Evolutionary conservation across 768 basidiomycete genomes (phyloP), one percentile per base, ranked within the genome.

Genomic region (Panellus pusillus): DNA sequence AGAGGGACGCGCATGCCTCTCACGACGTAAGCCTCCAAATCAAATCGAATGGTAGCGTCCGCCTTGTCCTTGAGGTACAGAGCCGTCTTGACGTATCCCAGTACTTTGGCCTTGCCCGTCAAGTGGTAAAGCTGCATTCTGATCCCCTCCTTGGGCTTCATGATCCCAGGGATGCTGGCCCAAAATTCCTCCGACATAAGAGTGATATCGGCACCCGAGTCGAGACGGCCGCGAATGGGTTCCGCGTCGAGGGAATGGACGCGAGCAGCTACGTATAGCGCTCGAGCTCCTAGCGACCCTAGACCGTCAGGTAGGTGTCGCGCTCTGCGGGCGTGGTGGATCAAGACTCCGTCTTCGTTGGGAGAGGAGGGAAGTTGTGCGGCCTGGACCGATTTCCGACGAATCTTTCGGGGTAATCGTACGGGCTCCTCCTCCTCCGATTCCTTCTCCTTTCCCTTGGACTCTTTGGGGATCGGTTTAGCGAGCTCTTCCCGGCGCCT

Each of bases 311-410:
- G 44, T 1, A 53, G 38, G 2, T 53, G 44, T 1, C 52, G 3
- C 0, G 13, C 11, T 24, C 40, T 46, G 1, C 66, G 55, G 75
- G 72, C 48, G 1, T 19, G n/a, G n/a, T 11, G 9, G 32, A 29
- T 2, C 48, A 38, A 7, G 31, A 38, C 29, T 50, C 28, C 14
- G 6, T 35, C n/a, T n/a, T 73, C 14, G 6, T 12, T 2, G 8
- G 6, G 18, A 7, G 2, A 29, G 0, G n/a, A n/a, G n/a, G n/a
- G n/a, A 13, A 37, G 11, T 29, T 31, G 28, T 1, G 20, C 35
- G 20, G n/a, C 17, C 9, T 1, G 7, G 5, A 15, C 29, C 9
- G 29, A 8, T n/a, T 44, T 50, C 6, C 42, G 37, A 14, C 37
- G 17, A 7, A 20, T 3, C 3, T 18, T 12, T 5, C 47, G 47